phyloP scores from a whole-genome alignment of 305 asterid species.

The Fraxinus sp. region DNA sequence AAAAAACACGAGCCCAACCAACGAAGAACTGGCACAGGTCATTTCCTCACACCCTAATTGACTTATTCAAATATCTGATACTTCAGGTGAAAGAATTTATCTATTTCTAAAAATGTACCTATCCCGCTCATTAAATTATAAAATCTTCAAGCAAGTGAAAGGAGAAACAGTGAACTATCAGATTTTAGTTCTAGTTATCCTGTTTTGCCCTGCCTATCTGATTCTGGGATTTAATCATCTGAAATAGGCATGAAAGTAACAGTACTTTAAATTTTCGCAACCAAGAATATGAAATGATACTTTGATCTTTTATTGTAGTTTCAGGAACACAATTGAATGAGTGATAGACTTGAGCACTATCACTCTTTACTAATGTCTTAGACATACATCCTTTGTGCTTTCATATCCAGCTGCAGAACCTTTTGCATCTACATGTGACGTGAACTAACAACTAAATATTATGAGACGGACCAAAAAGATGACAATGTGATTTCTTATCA shows the following conservation, averaged over 20 bases:
- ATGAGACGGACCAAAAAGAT: neutral
- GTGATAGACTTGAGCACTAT: neutral
- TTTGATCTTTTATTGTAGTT: neutral
- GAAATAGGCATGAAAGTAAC: neutral
- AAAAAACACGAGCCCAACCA: neutral
- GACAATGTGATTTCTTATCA: neutral
- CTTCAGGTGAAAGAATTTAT: neutral
- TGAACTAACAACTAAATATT: neutral
- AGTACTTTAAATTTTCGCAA: neutral
- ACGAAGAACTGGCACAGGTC: neutral
- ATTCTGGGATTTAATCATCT: neutral
- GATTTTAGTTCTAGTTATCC: neutral
- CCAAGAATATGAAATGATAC: neutral
- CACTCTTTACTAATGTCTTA: neutral
- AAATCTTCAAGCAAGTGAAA: neutral
- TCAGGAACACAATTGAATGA: neutral
- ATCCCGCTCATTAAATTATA: neutral
- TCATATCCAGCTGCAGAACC: neutral
- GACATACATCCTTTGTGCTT: neutral
- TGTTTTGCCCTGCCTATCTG: neutral
- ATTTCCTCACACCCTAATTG: neutral
- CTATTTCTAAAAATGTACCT: neutral
- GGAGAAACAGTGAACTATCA: neutral
- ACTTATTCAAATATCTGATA: neutral
- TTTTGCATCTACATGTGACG: neutral